Conservation (phyloP, 2,329 filamentous ascomycete genomes). For the Sarocladium oryzae region DNA sequence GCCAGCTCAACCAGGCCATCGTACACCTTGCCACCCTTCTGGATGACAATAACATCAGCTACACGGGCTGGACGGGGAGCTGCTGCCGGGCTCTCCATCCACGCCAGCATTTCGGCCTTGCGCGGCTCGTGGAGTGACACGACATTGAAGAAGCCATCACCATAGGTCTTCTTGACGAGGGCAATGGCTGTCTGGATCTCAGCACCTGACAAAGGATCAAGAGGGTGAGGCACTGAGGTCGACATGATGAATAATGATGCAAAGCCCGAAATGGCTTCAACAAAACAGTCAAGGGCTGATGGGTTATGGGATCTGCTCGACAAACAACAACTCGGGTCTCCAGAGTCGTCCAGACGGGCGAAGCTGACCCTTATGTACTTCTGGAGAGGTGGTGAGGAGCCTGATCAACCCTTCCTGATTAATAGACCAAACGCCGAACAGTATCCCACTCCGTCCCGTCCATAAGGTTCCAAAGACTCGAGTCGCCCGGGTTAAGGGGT, state of each 20-base stretch:
- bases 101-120: slow-evolving; percentile 76
- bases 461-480: neutral
- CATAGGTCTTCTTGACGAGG: slow-evolving; percentile 62
- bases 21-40: slow-evolving; percentile 69
- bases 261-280: neutral
- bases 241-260: neutral
- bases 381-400: no score
- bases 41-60: slow-evolving; percentile 80
- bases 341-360: neutral
- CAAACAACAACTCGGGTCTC: neutral
- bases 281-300: neutral
- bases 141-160: slow-evolving; percentile 75
- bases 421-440: neutral
- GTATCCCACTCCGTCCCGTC: neutral
- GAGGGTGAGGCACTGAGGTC: slow-evolving; percentile 46
- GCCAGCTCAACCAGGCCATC: slow-evolving; percentile 75
- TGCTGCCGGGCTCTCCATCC: slow-evolving; percentile 60
- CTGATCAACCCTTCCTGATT: no score
- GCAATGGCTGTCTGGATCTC: slow-evolving; percentile 70
- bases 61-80: slow-evolving; percentile 60
- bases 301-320: neutral
- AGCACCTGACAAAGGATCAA: slow-evolving; percentile 65
- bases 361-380: neutral
- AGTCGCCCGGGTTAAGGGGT: neutral
- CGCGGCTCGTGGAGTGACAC: slow-evolving; percentile 79